Conservation (phyloP, 1,284 basidiomycete species). For the Blastosporella zonata region DNA sequence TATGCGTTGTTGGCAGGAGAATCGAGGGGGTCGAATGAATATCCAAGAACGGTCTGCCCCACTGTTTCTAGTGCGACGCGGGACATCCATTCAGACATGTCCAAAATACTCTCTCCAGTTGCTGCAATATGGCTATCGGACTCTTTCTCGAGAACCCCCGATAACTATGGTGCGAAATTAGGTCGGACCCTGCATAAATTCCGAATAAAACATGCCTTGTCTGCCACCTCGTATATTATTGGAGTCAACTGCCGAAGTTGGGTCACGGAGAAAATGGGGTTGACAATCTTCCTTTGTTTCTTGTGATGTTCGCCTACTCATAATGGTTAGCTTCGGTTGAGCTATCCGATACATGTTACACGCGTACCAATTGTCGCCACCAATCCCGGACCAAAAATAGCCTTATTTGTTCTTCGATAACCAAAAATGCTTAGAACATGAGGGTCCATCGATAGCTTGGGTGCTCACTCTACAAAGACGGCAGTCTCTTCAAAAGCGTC, state of each 20-base stretch:
- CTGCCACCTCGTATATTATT: constrained; percentile 43
- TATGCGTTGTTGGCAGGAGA: constrained; percentile 43
- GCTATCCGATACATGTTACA: not conserved
- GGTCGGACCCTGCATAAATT: not conserved
- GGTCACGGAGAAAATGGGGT: constrained; percentile 45
- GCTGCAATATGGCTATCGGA: constrained; percentile 9
- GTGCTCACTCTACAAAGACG: constrained; percentile 45
- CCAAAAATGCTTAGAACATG: not conserved
- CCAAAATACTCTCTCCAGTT: constrained; percentile 29
- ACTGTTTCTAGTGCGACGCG: constrained; percentile 49
- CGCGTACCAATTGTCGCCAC: constrained; percentile 30
- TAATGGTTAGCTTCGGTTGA: not conserved
- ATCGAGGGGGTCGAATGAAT: constrained; percentile 51
- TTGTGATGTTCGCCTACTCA: constrained; percentile 45
- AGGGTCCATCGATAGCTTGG: not conserved
- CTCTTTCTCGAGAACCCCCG: constrained; percentile 29
- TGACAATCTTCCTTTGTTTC: constrained; percentile 48
- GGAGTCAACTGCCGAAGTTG: constrained; percentile 46
- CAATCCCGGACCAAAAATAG: constrained; percentile 36
- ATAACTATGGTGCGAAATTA: constrained; percentile 21
- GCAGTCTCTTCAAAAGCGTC: constrained; percentile 49
- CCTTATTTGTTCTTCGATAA: constrained; percentile 28
- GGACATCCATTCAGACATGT: constrained; percentile 50
- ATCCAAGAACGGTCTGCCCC: constrained; percentile 47
- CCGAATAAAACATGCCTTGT: constrained; percentile 31